phyloP scores from a whole-genome alignment of 1,284 basidiomycete genomes.

The Trametes polyzona region DNA sequence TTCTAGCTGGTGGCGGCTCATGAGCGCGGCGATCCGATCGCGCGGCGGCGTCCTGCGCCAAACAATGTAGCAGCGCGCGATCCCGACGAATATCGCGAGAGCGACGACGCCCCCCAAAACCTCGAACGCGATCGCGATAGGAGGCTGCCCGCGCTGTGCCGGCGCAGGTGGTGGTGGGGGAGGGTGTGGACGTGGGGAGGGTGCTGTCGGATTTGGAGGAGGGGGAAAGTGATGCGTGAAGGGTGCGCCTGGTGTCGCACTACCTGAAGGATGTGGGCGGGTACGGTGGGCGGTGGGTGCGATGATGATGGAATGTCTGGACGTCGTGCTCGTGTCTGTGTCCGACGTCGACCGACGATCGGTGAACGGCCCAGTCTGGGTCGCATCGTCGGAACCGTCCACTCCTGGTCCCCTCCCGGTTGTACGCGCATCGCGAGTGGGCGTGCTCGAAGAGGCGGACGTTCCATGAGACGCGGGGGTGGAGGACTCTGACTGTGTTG shows the following conservation, averaged over 20 bases:
- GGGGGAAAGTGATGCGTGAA: conserved; percentile 12
- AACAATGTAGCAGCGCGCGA: conserved; percentile 46
- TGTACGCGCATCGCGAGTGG: neutral
- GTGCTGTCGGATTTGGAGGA: conserved; percentile 7
- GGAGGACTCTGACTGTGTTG: neutral
- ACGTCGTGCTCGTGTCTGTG: neutral
- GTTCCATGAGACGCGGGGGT: neutral
- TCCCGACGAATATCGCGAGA: conserved; percentile 38
- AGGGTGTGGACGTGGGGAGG: conserved; percentile 11
- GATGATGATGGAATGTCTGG: conserved; percentile 17
- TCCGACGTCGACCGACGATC: neutral
- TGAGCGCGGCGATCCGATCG: conserved; percentile 47
- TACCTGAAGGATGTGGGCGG: conserved; percentile 3
- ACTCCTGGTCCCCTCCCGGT: neutral
- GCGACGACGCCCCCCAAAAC: conserved; percentile 48
- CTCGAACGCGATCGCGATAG: conserved; percentile 48
- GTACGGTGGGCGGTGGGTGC: conserved; percentile 7
- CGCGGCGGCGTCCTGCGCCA: conserved; percentile 49
- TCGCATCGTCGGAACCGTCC: conserved; percentile 8
- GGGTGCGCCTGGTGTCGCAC: neutral
- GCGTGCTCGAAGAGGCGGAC: neutral
- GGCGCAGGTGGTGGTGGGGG: conserved; percentile 9
- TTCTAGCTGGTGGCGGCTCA: conserved; percentile 52
- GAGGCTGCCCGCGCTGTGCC: conserved; percentile 27
- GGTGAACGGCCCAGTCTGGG: conserved; percentile 7